These are phyloP conservation scores for Bassia scoparia DNA, from an alignment of 148 eudicot species.

Conservation along the genomic window DNA sequence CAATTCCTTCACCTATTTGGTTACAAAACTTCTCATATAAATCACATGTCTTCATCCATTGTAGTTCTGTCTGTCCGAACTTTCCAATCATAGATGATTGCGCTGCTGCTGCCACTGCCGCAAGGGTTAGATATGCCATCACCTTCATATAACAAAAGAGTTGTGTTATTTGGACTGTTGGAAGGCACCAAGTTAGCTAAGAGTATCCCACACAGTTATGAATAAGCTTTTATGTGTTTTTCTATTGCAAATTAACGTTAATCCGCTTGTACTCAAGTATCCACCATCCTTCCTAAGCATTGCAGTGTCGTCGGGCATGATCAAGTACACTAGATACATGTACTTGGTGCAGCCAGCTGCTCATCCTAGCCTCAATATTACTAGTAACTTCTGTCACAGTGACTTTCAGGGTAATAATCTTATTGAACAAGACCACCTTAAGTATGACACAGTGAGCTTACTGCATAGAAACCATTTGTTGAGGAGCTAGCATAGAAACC, in stretches of 20 bases:
- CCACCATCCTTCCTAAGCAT: not conserved
- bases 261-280: not conserved
- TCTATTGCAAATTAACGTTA: not conserved
- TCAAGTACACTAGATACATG: not conserved
- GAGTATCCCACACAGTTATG: not conserved
- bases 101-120: constrained; percentile 68
- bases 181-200: not conserved
- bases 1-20: constrained; percentile 68
- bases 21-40: constrained; percentile 74
- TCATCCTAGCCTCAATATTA: not conserved
- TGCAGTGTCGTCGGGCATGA: not conserved
- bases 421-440: not conserved
- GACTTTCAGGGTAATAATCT: not conserved
- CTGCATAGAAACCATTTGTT: not conserved
- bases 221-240: not conserved
- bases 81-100: constrained; percentile 61
- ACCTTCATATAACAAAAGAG: constrained; percentile 42
- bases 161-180: no score
- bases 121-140: constrained; percentile 65
- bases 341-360: not conserved
- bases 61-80: constrained; percentile 68
- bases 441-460: not conserved
- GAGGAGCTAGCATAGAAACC: not conserved
- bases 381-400: not conserved
- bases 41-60: constrained; percentile 81